Evolutionary conservation across 78 protist species (phyloP).

Genomic region (Pigoraptor vietnamica): DNA sequence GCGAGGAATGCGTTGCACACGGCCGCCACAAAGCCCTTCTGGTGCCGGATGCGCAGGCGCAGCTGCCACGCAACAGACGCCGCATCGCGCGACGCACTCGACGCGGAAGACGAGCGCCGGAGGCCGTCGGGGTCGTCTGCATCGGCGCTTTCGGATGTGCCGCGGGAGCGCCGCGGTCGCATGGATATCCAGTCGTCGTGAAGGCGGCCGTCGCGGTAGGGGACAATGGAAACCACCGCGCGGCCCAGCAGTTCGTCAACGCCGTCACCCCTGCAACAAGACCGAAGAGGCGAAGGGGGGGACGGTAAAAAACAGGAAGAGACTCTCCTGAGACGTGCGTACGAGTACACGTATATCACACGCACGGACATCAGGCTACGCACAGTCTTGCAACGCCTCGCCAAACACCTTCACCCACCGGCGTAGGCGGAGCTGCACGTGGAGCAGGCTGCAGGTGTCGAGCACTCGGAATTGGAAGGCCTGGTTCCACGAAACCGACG

Average conservation of each 20-base stretch:
- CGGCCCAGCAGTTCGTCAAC: background rate
- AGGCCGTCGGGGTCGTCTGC: background rate
- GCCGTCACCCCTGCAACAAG: background rate
- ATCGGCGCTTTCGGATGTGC: no score
- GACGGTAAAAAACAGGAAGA: background rate
- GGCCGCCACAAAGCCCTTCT: background rate
- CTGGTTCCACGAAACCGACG: no score
- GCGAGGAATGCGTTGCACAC: background rate
- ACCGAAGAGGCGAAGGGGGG: background rate
- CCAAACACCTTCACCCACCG: no score
- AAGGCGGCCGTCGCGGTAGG: background rate
- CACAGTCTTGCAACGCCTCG: no score
- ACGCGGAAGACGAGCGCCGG: background rate
- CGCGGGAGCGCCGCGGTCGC: no score
- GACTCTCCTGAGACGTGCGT: no score
- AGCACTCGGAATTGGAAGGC: no score
- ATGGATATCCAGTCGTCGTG: background rate
- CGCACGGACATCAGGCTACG: no score
- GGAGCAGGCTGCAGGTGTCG: no score
- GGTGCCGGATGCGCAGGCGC: background rate
- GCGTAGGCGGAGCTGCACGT: no score
- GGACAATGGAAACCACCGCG: background rate
- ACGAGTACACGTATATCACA: no score
- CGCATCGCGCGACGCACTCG: background rate
- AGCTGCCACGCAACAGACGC: background rate